Evolutionary conservation across 345 rosid species (phyloP).

Genomic region (Citrus medica): DNA sequence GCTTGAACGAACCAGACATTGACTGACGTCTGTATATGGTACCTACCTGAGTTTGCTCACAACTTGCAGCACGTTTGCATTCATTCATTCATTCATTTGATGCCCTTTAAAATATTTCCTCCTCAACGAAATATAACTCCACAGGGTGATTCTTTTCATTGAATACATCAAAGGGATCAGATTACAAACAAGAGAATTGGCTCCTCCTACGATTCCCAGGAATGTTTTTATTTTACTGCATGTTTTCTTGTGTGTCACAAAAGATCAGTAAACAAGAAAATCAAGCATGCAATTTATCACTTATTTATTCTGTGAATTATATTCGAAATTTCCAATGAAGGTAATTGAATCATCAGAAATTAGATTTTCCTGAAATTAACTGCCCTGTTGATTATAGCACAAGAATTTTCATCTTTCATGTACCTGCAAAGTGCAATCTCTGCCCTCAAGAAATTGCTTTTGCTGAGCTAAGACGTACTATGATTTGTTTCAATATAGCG

Average conservation of each 20-base stretch:
- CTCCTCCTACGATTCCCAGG: neutral
- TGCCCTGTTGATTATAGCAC: neutral
- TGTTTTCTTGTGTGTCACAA: too few species aligned
- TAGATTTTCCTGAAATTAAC: constrained; percentile 1
- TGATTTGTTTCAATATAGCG: neutral
- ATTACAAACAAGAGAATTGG: neutral
- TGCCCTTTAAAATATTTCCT: too few species aligned
- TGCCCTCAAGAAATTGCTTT: neutral
- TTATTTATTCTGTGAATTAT: neutral
- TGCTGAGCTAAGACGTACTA: neutral
- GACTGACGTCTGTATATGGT: neutral
- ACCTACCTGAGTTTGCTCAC: neutral
- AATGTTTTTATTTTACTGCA: too few species aligned
- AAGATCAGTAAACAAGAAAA: too few species aligned
- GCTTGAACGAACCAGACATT: neutral
- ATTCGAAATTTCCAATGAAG: neutral
- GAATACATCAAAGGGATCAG: too few species aligned
- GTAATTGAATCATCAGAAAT: neutral
- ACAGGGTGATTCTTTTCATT: neutral
- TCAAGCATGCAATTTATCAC: neutral
- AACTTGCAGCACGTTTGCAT: neutral
- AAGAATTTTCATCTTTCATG: neutral
- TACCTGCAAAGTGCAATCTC: neutral
- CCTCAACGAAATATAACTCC: neutral
- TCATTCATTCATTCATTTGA: neutral